A percentile compares a stretch with the other conserved stretches of the same genome.
Evolutionary conservation across 2,329 filamentous ascomycete species (phyloP).

Genomic region (Pseudogymnoascus sp.): DNA sequence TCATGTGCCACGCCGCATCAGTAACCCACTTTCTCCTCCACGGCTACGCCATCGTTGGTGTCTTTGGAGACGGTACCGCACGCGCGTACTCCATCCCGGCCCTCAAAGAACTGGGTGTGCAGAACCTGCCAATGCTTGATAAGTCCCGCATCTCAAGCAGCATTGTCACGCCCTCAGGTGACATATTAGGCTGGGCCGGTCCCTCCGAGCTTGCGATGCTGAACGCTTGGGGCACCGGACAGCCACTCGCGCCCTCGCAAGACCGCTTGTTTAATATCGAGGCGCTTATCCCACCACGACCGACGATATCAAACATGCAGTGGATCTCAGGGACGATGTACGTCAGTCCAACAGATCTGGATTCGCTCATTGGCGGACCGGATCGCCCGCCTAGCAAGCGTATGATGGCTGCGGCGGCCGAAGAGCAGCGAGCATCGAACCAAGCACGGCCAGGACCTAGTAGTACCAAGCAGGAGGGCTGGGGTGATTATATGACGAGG

Average conservation of each 20-base stretch:
- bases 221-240: conserved; percentile 74
- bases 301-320: conserved; percentile 89
- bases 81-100: conserved; percentile 81
- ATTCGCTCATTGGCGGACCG: conserved; percentile 80
- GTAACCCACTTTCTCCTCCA: conserved; percentile 67
- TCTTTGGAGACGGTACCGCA: conserved; percentile 75
- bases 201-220: conserved; percentile 77
- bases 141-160: conserved; percentile 60
- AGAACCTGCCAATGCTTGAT: conserved; percentile 62
- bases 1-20: conserved; percentile 69
- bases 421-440: conserved; percentile 57
- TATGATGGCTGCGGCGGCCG: conserved; percentile 71
- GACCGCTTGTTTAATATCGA: conserved; percentile 75
- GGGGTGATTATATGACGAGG: conserved; percentile 72
- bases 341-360: conserved; percentile 77
- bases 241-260: conserved; percentile 49
- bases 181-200: conserved; percentile 79
- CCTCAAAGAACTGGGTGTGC: conserved; percentile 71
- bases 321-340: conserved; percentile 96
- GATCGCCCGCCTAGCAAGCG: conserved; percentile 81
- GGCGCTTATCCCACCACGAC: conserved; percentile 64
- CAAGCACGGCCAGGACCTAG: conserved; percentile 30
- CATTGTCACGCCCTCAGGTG: conserved; percentile 66
- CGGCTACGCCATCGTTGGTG: conserved; percentile 68
- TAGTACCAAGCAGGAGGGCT: conserved; percentile 48